A percentile compares a stretch with the other conserved stretches of the same genome.
phyloP scores from a whole-genome alignment of 1,139 yeast species.

The Hanseniaspora uvarum region DNA sequence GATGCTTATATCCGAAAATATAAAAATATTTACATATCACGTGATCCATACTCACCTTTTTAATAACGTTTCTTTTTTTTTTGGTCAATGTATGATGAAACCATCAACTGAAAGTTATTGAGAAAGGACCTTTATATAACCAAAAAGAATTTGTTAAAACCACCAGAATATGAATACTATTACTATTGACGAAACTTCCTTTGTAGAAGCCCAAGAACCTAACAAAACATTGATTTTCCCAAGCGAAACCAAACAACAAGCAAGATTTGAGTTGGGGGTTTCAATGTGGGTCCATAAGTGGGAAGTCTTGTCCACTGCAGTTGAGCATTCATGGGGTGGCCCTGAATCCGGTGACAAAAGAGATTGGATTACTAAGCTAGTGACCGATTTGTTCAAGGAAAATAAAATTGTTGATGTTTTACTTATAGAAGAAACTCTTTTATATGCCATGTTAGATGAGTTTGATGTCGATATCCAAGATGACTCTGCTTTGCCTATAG shows the following conservation, averaged over 20 bases:
- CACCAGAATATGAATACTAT: slow-evolving; percentile 20
- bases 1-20: neutral
- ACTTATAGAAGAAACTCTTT: slow-evolving; percentile 71
- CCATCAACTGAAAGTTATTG: too few species aligned
- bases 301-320: slow-evolving; percentile 85
- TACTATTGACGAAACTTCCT: slow-evolving; percentile 28
- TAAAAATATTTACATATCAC: too few species aligned
- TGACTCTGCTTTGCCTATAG: slow-evolving; percentile 71
- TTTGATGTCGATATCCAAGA: slow-evolving; percentile 83
- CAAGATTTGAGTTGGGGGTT: slow-evolving; percentile 84
- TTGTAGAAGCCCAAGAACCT: slow-evolving; percentile 33
- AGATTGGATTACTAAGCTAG: slow-evolving; percentile 84
- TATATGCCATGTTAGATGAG: slow-evolving; percentile 90
- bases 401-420: slow-evolving; percentile 60
- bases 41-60: too few species aligned
- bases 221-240: slow-evolving; percentile 40
- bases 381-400: slow-evolving; percentile 62
- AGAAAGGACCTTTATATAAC: neutral
- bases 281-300: slow-evolving; percentile 80
- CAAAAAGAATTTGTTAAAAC: neutral
- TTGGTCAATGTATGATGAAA: too few species aligned
- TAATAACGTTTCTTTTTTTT: neutral
- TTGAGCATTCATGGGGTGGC: slow-evolving; percentile 97
- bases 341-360: slow-evolving; percentile 80
- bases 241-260: slow-evolving; percentile 55